Conservation (phyloP, 2,329 filamentous ascomycete genomes). For the Alternaria sp. region DNA sequence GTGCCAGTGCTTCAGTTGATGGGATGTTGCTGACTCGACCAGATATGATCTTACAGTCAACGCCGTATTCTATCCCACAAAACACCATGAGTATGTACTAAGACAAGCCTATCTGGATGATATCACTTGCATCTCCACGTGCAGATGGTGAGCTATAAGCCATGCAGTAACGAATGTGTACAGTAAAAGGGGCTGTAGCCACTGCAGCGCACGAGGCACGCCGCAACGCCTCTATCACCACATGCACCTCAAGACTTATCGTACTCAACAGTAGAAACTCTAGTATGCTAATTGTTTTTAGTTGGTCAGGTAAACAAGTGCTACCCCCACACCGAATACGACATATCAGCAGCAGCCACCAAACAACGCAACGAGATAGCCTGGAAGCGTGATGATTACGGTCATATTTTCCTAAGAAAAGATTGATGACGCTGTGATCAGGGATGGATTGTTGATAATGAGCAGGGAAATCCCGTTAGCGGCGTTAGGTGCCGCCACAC, state of each 20-base stretch:
- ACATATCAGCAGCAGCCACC: background rate
- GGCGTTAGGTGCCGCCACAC: background rate
- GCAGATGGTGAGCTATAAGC: background rate
- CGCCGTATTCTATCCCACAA: background rate
- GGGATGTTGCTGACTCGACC: background rate
- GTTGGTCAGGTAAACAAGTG: background rate
- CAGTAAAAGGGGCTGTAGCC: background rate
- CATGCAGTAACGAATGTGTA: background rate
- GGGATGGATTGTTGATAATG: background rate
- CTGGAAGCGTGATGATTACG: background rate
- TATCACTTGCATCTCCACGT: background rate
- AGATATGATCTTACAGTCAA: background rate
- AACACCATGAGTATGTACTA: background rate
- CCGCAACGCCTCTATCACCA: background rate
- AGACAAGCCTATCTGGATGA: background rate
- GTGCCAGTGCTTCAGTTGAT: background rate
- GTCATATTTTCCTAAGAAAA: background rate
- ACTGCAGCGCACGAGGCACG: background rate
- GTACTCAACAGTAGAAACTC: background rate
- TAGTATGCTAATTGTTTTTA: constrained; percentile 8
- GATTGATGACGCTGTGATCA: constrained; percentile 3
- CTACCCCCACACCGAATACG: background rate
- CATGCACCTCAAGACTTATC: background rate
- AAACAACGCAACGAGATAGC: background rate
- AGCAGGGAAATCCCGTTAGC: background rate